phyloP scores from a whole-genome alignment of 371 early-diverging fungal genomes.

The Fennellomyces sp. region DNA sequence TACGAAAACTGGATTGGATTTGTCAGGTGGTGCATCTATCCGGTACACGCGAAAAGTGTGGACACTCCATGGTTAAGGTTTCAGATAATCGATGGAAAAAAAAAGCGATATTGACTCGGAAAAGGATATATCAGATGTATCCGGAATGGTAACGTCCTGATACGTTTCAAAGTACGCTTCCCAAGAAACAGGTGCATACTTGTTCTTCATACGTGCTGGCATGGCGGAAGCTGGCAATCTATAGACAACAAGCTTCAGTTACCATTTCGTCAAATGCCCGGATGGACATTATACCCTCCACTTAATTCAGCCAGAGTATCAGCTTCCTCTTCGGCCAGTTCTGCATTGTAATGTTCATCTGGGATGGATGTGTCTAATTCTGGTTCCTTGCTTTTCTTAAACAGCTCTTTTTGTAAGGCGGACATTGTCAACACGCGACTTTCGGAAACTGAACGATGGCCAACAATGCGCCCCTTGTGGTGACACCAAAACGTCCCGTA shows the following conservation, averaged over 20 bases:
- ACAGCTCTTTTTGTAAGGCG: conserved; percentile 42
- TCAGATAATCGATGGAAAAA: neutral
- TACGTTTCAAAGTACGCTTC: conserved; percentile 38
- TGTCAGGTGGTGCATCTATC: conserved; percentile 15
- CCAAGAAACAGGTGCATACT: conserved; percentile 36
- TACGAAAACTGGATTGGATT: conserved; percentile 69
- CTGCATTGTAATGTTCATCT: neutral
- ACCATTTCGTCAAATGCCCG: neutral
- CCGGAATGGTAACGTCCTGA: conserved; percentile 25
- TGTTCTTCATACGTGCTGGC: conserved; percentile 5
- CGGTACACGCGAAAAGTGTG: conserved; percentile 41
- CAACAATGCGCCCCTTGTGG: no score
- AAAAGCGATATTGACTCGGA: no score
- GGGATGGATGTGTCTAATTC: conserved; percentile 17
- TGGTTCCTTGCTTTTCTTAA: conserved; percentile 28
- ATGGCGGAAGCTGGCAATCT: neutral
- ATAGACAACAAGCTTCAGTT: neutral
- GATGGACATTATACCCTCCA: neutral
- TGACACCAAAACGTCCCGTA: no score
- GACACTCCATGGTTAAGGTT: neutral
- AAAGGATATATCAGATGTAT: conserved; percentile 41
- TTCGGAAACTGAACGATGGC: no score
- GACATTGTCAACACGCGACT: no score
- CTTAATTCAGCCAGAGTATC: neutral
- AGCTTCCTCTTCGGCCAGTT: conserved; percentile 17